Evolutionary conservation across 306 rosid species (phyloP).

Genomic region (Ormosia emarginata): DNA sequence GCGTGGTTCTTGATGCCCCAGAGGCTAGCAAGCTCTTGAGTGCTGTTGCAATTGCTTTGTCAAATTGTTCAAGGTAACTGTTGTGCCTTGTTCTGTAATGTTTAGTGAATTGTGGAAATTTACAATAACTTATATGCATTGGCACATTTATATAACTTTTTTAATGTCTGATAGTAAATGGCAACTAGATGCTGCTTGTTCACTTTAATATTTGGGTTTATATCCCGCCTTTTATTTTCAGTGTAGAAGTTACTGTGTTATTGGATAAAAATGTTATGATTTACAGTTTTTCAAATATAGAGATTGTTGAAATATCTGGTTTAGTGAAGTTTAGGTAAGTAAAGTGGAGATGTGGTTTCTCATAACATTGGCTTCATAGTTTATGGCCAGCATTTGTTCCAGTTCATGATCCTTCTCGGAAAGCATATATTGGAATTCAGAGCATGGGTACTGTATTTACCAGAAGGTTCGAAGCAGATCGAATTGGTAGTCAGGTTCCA

Average conservation of each 20-base stretch:
- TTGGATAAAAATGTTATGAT: not conserved
- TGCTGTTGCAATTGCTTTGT: constrained; percentile 93
- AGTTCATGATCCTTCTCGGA: constrained; percentile 89
- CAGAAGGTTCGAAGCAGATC: constrained; percentile 93
- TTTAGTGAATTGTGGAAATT: constrained; percentile 15
- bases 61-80: constrained; percentile 84
- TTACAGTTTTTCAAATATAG: not conserved
- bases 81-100: constrained; percentile 11
- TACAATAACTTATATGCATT: not conserved
- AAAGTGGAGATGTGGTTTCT: constrained; percentile 25
- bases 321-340: constrained; percentile 2
- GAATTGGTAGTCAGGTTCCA: constrained; percentile 86
- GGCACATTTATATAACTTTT: not conserved
- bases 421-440: constrained; percentile 95
- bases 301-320: not conserved
- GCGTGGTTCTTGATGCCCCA: constrained; percentile 91
- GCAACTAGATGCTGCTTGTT: constrained; percentile 7
- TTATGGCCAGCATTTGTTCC: constrained; percentile 99
- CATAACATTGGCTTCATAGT: constrained; percentile 44
- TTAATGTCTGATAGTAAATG: not conserved
- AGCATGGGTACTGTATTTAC: constrained; percentile 97
- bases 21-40: constrained; percentile 98
- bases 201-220: not conserved
- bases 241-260: not conserved
- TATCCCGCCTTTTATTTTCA: not conserved